A percentile compares a stretch with the other conserved stretches of the same genome.
Evolutionary conservation across 1,284 basidiomycete species (phyloP).

Genomic region (Moesziomyces sp.): DNA sequence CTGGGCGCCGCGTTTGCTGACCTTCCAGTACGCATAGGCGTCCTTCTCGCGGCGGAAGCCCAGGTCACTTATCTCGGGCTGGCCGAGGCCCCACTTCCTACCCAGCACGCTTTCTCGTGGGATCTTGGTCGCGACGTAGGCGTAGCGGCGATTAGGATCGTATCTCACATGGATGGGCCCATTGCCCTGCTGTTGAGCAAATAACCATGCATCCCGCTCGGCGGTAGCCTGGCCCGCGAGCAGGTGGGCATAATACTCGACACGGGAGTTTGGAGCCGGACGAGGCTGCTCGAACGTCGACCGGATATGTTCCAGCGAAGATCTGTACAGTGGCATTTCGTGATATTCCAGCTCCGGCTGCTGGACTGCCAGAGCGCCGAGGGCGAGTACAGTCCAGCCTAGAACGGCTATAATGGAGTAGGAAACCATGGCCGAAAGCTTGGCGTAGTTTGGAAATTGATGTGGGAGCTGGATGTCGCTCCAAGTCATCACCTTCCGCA

Average conservation of each 20-base stretch:
- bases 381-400: neutral
- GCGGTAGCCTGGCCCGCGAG: neutral
- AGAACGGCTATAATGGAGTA: neutral
- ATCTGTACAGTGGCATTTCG: neutral
- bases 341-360: neutral
- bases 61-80: neutral
- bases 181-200: neutral
- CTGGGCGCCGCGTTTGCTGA: neutral
- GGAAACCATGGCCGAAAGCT: neutral
- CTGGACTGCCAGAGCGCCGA: neutral
- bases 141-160: neutral
- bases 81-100: neutral
- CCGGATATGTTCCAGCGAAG: neutral
- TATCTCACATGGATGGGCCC: neutral
- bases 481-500: no score
- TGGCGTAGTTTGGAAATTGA: no score
- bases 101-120: constrained; percentile 1
- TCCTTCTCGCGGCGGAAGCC: neutral
- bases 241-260: constrained; percentile 1
- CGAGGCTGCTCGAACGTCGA: neutral
- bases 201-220: neutral
- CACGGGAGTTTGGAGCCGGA: no score
- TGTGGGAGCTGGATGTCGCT: no score
- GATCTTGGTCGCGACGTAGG: constrained; percentile 2
- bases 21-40: constrained; percentile 2